phyloP scores from a whole-genome alignment of 2,329 filamentous ascomycete species.

The Pseudocercospora fijiensis region DNA sequence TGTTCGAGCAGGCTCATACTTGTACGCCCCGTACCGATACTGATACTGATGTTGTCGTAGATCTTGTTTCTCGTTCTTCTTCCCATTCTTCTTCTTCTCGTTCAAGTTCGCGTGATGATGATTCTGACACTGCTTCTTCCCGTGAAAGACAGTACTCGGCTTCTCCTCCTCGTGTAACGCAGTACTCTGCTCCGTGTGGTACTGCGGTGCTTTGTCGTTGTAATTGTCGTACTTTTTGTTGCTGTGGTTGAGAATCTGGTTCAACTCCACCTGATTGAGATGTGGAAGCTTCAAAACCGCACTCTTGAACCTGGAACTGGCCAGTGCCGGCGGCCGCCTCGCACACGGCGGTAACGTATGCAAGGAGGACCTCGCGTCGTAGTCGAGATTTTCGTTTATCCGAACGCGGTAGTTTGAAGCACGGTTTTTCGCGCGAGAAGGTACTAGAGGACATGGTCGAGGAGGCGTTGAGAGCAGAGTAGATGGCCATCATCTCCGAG shows the following conservation, averaged over 20 bases:
- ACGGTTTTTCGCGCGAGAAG: slow-evolving; percentile 52
- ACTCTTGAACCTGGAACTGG: slow-evolving; percentile 45
- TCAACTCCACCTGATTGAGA: slow-evolving; percentile 29
- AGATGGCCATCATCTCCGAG: slow-evolving; percentile 58
- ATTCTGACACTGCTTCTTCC: slow-evolving; percentile 37
- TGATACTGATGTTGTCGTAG: slow-evolving; percentile 23
- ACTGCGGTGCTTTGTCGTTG: slow-evolving; percentile 29
- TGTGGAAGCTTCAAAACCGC: slow-evolving; percentile 51
- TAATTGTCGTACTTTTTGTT: slow-evolving; percentile 26
- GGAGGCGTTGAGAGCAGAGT: slow-evolving; percentile 50
- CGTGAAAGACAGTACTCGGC: slow-evolving; percentile 35
- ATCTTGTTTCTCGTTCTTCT: slow-evolving; percentile 31
- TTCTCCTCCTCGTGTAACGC: slow-evolving; percentile 34
- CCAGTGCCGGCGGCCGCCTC: slow-evolving; percentile 37
- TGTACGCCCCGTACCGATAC: slow-evolving; percentile 34
- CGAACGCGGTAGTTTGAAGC: slow-evolving; percentile 49
- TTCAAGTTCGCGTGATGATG: slow-evolving; percentile 34
- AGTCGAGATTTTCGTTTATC: slow-evolving; percentile 51
- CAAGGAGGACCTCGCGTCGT: slow-evolving; percentile 44
- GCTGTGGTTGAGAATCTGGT: slow-evolving; percentile 34
- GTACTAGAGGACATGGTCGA: slow-evolving; percentile 45
- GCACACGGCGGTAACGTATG: slow-evolving; percentile 49
- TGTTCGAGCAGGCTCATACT: slow-evolving; percentile 24
- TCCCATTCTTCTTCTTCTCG: slow-evolving; percentile 31
- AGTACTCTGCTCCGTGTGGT: slow-evolving; percentile 32